These are phyloP conservation scores for Cryptococcus maquisensis DNA, from an alignment of 1,284 basidiomycete species.

Conservation along the genomic window DNA sequence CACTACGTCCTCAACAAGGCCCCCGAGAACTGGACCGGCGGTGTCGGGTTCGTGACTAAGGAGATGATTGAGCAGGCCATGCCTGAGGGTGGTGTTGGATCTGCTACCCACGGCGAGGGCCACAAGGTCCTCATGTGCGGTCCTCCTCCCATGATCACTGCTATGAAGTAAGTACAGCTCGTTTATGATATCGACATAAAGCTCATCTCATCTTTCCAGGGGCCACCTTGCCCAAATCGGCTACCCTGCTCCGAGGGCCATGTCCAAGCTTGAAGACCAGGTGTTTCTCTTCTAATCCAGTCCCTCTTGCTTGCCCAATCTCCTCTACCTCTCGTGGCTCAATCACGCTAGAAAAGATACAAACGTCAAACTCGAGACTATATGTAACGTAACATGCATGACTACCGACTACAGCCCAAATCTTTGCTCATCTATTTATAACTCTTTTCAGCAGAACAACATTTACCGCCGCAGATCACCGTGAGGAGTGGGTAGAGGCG, in stretches of 20 bases:
- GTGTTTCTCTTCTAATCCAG: constrained; percentile 55
- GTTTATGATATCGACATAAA: not conserved
- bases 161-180: constrained; percentile 75
- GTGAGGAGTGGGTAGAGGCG: not conserved
- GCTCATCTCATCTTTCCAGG: constrained; percentile 50
- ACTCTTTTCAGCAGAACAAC: too few relatives aligned
- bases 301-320: not conserved
- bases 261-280: constrained; percentile 90
- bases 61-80: constrained; percentile 82
- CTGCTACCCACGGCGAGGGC: constrained; percentile 54
- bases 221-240: constrained; percentile 82
- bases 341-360: not conserved
- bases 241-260: constrained; percentile 80
- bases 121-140: constrained; percentile 86
- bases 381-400: not conserved
- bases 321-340: too few relatives aligned
- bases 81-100: constrained; percentile 42
- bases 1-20: constrained; percentile 89
- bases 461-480: too few relatives aligned
- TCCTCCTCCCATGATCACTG: constrained; percentile 92
- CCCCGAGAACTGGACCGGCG: constrained; percentile 77
- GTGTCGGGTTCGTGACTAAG: constrained; percentile 86
- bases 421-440: too few relatives aligned
- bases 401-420: too few relatives aligned
- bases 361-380: not conserved